phyloP scores from a whole-genome alignment of 768 basidiomycete species.

The Daedaleopsis sinensis region DNA sequence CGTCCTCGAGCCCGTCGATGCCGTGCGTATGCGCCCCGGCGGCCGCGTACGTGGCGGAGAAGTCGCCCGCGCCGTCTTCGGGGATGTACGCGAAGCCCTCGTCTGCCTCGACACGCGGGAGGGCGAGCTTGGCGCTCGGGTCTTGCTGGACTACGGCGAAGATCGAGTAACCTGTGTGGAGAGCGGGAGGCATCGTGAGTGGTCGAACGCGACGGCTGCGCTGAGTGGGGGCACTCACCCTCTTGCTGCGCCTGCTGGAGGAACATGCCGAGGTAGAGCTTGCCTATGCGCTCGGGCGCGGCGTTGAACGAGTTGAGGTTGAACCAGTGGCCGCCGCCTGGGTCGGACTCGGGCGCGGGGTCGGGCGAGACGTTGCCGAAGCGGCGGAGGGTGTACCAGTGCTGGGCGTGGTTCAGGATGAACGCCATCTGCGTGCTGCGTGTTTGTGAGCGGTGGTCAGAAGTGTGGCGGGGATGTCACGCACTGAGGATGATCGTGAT shows the following conservation, averaged over 20 bases:
- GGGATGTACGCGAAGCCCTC: constrained; percentile 66
- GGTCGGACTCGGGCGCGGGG: constrained; percentile 44
- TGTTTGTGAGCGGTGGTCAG: not conserved
- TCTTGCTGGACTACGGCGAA: constrained; percentile 75
- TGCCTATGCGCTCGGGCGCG: constrained; percentile 81
- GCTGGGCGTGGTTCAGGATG: constrained; percentile 82
- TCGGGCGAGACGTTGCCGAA: constrained; percentile 59
- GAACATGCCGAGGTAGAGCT: constrained; percentile 82
- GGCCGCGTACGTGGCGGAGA: not conserved
- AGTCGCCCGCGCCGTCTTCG: constrained; percentile 37
- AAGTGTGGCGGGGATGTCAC: constrained; percentile 21
- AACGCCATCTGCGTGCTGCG: constrained; percentile 81
- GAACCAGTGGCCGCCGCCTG: constrained; percentile 77
- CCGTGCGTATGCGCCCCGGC: constrained; percentile 1
- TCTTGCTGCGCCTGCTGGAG: constrained; percentile 86
- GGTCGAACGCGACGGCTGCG: constrained; percentile 1
- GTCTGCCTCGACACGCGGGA: constrained; percentile 74
- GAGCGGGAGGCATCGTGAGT: not conserved
- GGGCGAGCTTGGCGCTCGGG: constrained; percentile 50
- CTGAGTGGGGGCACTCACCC: constrained; percentile 51
- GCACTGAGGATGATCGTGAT: constrained; percentile 80
- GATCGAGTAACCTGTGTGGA: constrained; percentile 68
- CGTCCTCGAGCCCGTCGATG: constrained; percentile 65
- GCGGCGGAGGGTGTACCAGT: constrained; percentile 88
- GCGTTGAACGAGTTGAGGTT: constrained; percentile 80